A percentile compares a stretch with the other conserved stretches of the same genome.
These are phyloP conservation scores for Trichosporon ovoides DNA, from an alignment of 1,284 basidiomycete genomes.

Conservation along the genomic window DNA sequence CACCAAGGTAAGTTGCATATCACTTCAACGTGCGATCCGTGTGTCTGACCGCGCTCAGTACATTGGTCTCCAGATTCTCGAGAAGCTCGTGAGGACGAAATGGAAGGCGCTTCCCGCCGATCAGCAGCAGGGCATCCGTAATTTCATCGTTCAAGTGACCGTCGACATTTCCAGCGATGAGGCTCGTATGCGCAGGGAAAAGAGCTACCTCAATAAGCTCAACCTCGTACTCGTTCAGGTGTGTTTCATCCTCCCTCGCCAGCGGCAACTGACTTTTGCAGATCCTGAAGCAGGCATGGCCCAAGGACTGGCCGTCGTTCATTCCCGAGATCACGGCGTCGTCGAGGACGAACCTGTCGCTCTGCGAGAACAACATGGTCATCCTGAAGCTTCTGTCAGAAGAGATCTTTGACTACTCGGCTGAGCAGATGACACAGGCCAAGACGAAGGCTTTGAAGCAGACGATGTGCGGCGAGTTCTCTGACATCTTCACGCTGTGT, in stretches of 20 bases:
- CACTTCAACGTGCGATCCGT: not conserved
- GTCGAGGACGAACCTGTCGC: conserved; percentile 88
- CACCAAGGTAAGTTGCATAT: conserved; percentile 66
- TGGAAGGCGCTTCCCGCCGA: conserved; percentile 96
- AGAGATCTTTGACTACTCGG: conserved; percentile 98
- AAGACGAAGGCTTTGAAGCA: conserved; percentile 98
- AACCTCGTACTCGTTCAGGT: conserved; percentile 94
- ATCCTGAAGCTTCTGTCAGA: conserved; percentile 96
- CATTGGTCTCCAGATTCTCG: conserved; percentile 88
- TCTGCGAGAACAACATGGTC: conserved; percentile 99
- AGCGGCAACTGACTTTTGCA: conserved; percentile 42
- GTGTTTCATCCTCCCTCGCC: conserved; percentile 26
- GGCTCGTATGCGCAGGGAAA: conserved; percentile 77
- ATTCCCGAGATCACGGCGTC: conserved; percentile 97
- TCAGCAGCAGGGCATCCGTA: conserved; percentile 90
- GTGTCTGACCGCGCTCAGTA: conserved; percentile 56
- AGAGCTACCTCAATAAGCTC: conserved; percentile 94
- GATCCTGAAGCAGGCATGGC: conserved; percentile 99
- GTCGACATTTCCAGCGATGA: conserved; percentile 91
- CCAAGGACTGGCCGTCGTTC: conserved; percentile 97
- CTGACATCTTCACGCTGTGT: conserved; percentile 91
- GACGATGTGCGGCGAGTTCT: conserved; percentile 95
- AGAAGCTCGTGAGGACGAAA: conserved; percentile 86
- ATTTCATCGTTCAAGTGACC: conserved; percentile 91
- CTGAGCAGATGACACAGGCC: conserved; percentile 97